Conservation (phyloP, 192 early-diverging fungal species). For the Bifiguratus adelaidae region DNA sequence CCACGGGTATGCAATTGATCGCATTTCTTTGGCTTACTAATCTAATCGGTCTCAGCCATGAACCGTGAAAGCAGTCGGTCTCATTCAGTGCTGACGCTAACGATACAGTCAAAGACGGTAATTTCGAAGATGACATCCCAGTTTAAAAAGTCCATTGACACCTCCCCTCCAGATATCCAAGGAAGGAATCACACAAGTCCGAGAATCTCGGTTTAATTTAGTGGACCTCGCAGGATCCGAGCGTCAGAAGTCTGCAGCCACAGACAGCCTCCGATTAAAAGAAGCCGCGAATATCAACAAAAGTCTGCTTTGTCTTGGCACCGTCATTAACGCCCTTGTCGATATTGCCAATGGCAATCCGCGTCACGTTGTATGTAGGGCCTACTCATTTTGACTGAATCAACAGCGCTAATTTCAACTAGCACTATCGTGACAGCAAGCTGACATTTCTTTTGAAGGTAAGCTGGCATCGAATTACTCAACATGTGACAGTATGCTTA, state of each 20-base stretch:
- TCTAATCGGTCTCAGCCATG: too few species aligned
- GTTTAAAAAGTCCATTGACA: too few species aligned
- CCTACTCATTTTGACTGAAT: background rate
- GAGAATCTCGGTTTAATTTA: conserved; percentile 62
- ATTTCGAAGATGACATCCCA: too few species aligned
- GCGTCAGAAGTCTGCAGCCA: conserved; percentile 95
- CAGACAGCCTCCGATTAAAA: conserved; percentile 96
- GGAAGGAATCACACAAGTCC: conserved; percentile 42
- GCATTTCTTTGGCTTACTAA: too few species aligned
- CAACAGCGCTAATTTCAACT: conserved; percentile 61
- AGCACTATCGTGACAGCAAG: conserved; percentile 98
- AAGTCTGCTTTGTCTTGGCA: conserved; percentile 90
- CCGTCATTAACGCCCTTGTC: conserved; percentile 98
- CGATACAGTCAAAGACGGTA: conserved; percentile 59
- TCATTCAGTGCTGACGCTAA: conserved; percentile 71
- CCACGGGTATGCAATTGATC: conserved; percentile 74
- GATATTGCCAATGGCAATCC: conserved; percentile 30
- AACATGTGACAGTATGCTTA: too few species aligned
- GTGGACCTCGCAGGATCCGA: conserved; percentile 99
- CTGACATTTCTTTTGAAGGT: conserved; percentile 98
- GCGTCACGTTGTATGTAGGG: background rate
- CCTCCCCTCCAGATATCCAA: conserved; percentile 23
- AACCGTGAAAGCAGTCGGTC: conserved; percentile 74
- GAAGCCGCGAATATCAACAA: conserved; percentile 99
- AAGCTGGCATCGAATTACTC: conserved; percentile 90